Base-by-base conservation (phyloP, 2,329 filamentous ascomycete species). In the Aspergillus pseudoglaucus region DNA sequence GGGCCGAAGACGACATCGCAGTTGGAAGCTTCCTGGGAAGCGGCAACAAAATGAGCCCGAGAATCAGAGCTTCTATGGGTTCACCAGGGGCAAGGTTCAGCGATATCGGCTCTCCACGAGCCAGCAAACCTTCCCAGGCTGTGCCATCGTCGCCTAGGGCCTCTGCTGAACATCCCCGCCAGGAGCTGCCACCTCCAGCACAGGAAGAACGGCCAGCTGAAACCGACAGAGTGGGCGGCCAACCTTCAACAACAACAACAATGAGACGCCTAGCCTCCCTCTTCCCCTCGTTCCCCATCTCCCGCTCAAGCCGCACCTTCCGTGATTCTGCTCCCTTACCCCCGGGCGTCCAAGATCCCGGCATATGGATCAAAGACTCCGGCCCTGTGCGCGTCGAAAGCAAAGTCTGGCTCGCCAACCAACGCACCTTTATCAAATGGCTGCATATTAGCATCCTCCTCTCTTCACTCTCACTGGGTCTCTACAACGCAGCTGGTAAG, bases 361-460 rank as follows among this genome's bases (percentile, higher is more conserved):
- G 80, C 7, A 78, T 83, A 55, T 94, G 91, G 84, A 88, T 98
- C 76, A 98, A 98, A 75, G 94, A 98, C 69, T 81, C 86, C 30
- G 91, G 93, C 3, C 87, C 90, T 32, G 80, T 97, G 55, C 87
- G 90, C 64, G 89, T 98, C 48, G 93, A 98, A 73, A 90, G 89
- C 52, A 98, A 98, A 71, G 91, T 98, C 25, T 98, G 93, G 91
- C 84, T 98, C 48, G 93, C 93, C 47, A 98, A 98, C 69, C 91
- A 98, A 72, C 85, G 93, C 52, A 98, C 93, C 0, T 98, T 96
- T 66, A 85, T 98, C 69, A 97, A 96, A 70, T 98, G 93, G 93
- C 88, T 97, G 74, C 90, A 97, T 67, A 90, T 98, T 61, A 85
- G 83, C 52, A 82, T 98, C 43, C 77, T 98, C 12, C 82, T 98